Percentiles rank a stretch among this genome's conserved stretches.
These are phyloP conservation scores for Darksidea phi DNA, from an alignment of 495 filamentous ascomycete genomes.

Conservation along the genomic window DNA sequence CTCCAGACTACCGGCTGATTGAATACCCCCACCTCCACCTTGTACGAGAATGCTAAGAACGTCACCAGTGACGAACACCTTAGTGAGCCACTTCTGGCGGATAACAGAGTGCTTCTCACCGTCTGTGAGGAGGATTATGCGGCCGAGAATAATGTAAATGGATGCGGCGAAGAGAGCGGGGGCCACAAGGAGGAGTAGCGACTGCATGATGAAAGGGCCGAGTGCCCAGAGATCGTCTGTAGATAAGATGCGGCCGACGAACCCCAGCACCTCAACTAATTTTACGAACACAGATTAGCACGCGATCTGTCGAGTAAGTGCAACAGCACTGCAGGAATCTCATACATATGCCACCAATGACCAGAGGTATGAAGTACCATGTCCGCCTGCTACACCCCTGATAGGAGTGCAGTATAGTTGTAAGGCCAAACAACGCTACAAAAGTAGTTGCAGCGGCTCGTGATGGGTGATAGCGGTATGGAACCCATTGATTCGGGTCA, in stretches of 20 bases:
- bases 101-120: slow-evolving; percentile 48
- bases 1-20: slow-evolving; percentile 13
- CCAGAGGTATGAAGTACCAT: slow-evolving; percentile 58
- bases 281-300: not conserved
- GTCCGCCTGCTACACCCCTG: slow-evolving; percentile 38
- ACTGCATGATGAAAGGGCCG: slow-evolving; percentile 41
- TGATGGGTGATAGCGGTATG: slow-evolving; percentile 19
- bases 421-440: slow-evolving; percentile 8
- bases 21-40: slow-evolving; percentile 42
- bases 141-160: slow-evolving; percentile 49
- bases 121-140: slow-evolving; percentile 44
- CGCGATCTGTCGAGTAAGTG: not conserved
- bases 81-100: slow-evolving; percentile 43
- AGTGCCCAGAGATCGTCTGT: slow-evolving; percentile 13
- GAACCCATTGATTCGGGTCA: too few relatives aligned
- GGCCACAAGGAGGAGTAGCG: slow-evolving; percentile 44
- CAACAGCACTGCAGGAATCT: not conserved
- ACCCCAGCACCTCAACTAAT: too few relatives aligned
- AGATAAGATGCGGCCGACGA: not conserved
- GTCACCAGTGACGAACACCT: slow-evolving; percentile 48
- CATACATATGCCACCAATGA: slow-evolving; percentile 55
- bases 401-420: slow-evolving; percentile 11
- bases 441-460: slow-evolving; percentile 15
- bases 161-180: slow-evolving; percentile 47
- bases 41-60: slow-evolving; percentile 48